Evolutionary conservation across 352 stramenopile genomes (phyloP), one percentile per base, ranked within the genome.

Genomic region (Thraustotheca clavata): DNA sequence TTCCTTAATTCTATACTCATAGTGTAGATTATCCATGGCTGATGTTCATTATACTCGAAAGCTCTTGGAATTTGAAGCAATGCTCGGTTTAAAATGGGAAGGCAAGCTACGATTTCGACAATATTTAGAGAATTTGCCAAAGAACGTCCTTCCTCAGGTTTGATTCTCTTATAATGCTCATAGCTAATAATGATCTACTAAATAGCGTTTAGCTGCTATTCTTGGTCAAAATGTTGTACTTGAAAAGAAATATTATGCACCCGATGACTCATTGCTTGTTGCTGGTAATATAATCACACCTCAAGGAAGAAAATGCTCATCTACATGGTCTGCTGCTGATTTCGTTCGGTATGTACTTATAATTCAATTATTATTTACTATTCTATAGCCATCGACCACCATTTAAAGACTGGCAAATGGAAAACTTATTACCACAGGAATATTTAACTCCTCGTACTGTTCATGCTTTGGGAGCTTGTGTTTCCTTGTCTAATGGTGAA

Each of bases 381-480:
- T n/a, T n/a, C n/a, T 20, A n/a, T 54, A 65, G 57, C 27, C 79
- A 89, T 32, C 76, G 79, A 7, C 77, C 79, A 20, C 73, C 76
- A 24, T 87, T 89, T 43, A 84, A 79, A 59, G 74, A 86, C 54
- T 91, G 83, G 83, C 68, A 74, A 32, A 68, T 61, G 36, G 78
- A 90, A 49, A 55, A 71, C 16, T 49, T 69, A 4, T 27, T 73
- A 18, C 47, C 74, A 0, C 52, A 73, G 0, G 76, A 84, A 39
- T 88, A 89, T 60, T 67, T 91, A 16, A 91, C 82, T 3, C 82
- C 82, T 38, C 74, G 82, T 12, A 86, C 75, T 1, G 67, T 71
- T 24, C 54, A 71, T 27, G 78, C 82, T 4, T 59, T 72, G 18
- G 68, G 59, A 6, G 71, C 76, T 1, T 86, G 72, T 32, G 71